Percentiles rank a stretch among this genome's conserved stretches.
Conservation (phyloP, 345 rosid species). For the Eucalyptus polybractea region DNA sequence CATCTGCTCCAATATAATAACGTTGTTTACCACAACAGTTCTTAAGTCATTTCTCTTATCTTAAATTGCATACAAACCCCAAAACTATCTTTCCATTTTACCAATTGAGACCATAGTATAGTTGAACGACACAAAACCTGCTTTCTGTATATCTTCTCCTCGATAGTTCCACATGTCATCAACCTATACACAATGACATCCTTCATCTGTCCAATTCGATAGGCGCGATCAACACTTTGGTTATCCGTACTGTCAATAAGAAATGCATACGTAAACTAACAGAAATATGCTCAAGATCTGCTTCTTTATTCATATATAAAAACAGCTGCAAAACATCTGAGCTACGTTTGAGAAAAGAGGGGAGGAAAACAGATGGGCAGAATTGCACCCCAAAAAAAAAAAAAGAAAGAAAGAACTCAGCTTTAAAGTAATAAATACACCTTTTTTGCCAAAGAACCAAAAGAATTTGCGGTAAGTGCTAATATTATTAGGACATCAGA, state of each 20-base stretch:
- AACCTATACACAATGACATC: slow-evolving; percentile 88
- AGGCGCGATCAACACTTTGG: slow-evolving; percentile 98
- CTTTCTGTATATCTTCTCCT: slow-evolving; percentile 94
- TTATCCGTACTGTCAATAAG: slow-evolving; percentile 66
- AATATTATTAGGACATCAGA: background rate
- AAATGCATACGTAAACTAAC: background rate
- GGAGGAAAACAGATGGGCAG: background rate
- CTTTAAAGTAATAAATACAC: background rate
- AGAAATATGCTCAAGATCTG: background rate
- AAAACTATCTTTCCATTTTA: background rate
- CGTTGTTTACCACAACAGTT: background rate
- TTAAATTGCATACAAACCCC: background rate
- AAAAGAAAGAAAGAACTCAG: background rate
- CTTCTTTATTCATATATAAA: background rate
- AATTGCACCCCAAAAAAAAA: background rate
- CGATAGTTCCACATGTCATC: slow-evolving; percentile 97
- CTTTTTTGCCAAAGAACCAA: background rate
- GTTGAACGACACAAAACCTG: slow-evolving; percentile 34
- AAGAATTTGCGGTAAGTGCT: background rate
- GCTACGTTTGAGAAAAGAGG: background rate
- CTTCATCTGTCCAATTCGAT: slow-evolving; percentile 91
- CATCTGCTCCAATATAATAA: background rate
- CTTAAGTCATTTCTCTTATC: background rate
- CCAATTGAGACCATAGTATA: background rate
- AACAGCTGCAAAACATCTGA: background rate